Evolutionary conservation across 495 filamentous ascomycete species (phyloP).

Genomic region (Aspergillus avenaceus): DNA sequence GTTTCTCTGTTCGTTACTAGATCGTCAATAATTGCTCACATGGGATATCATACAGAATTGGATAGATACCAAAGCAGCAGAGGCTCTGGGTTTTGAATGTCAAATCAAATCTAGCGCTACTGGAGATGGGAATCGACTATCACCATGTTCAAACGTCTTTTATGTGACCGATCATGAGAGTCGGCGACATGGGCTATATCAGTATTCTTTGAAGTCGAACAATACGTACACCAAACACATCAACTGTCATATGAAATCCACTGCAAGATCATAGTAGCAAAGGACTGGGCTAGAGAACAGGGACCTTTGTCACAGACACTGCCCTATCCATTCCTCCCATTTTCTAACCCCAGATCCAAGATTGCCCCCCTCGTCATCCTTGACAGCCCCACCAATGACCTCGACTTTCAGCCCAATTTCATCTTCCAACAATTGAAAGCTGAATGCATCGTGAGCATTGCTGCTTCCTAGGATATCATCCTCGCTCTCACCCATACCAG

Average conservation of each 20-base stretch:
- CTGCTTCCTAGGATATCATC: slow-evolving; percentile 80
- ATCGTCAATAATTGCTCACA: too few relatives aligned
- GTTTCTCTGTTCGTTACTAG: neutral
- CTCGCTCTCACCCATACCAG: slow-evolving; percentile 66
- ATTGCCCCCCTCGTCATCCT: slow-evolving; percentile 54
- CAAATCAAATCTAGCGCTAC: neutral
- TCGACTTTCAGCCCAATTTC: slow-evolving; percentile 70
- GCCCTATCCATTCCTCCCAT: slow-evolving; percentile 88
- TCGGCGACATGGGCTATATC: too few relatives aligned
- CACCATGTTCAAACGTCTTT: too few relatives aligned
- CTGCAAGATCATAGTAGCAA: neutral
- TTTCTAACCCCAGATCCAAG: slow-evolving; percentile 60
- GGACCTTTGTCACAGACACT: slow-evolving; percentile 40
- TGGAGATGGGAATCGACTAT: too few relatives aligned
- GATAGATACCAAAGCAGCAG: slow-evolving; percentile 16
- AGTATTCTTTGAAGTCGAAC: too few relatives aligned
- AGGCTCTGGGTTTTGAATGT: slow-evolving; percentile 8
- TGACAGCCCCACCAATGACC: slow-evolving; percentile 73
- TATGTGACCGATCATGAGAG: too few relatives aligned
- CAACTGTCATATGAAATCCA: too few relatives aligned
- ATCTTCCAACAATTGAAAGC: slow-evolving; percentile 76
- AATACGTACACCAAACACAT: too few relatives aligned
- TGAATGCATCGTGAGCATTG: slow-evolving; percentile 65
- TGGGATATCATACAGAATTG: slow-evolving; percentile 18
- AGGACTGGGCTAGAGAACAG: neutral